Conservation (phyloP, 2,329 filamentous ascomycete species). For the Beauveria caledonica region DNA sequence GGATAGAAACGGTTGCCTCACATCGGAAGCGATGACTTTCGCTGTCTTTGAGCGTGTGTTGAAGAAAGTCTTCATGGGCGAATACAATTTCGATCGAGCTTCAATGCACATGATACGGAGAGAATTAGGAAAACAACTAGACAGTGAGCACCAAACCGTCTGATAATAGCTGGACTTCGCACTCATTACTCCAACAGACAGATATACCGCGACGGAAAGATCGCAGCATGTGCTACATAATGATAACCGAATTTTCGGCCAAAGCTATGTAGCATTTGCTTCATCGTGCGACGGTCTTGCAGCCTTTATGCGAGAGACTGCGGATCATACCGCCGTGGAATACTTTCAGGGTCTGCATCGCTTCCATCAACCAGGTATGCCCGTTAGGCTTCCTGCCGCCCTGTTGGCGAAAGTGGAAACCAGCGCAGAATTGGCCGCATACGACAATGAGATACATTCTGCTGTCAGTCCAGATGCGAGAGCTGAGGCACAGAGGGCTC, state of each 20-base stretch:
- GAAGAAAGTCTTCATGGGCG: neutral
- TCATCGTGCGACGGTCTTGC: neutral
- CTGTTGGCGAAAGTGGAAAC: neutral
- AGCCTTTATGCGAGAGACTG: neutral
- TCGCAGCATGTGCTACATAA: conserved; percentile 4
- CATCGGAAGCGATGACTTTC: neutral
- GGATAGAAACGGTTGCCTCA: neutral
- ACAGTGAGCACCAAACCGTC: neutral
- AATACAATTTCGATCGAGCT: neutral
- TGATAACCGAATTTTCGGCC: neutral
- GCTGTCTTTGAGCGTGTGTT: neutral
- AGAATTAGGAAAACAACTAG: conserved; percentile 1
- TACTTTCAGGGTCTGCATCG: conserved; percentile 6
- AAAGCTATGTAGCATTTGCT: conserved; percentile 3
- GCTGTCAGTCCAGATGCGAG: neutral
- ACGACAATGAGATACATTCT: neutral
- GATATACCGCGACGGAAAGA: conserved; percentile 1
- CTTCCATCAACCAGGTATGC: conserved; percentile 1
- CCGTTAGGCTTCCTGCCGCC: neutral
- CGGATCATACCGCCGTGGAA: neutral
- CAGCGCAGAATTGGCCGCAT: neutral
- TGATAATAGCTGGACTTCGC: neutral
- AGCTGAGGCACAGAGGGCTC: neutral
- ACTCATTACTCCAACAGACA: neutral
- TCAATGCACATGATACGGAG: neutral